phyloP scores from a whole-genome alignment of 2,329 filamentous ascomycete genomes.

The Zymoseptoria tritici region DNA sequence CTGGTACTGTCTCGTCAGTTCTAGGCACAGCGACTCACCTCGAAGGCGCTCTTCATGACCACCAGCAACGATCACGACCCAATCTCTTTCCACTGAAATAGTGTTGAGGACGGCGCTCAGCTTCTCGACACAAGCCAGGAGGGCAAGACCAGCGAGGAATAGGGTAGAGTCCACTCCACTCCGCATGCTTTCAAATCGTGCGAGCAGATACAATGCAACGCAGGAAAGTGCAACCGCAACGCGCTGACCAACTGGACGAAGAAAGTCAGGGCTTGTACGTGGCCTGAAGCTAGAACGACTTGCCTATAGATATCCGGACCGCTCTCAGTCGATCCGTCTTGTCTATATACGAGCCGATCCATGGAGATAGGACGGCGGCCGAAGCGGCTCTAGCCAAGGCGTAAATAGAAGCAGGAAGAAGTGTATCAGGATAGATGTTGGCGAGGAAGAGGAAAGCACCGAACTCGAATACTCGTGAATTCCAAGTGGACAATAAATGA shows the following conservation, averaged over 20 bases:
- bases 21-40: conserved; percentile 6
- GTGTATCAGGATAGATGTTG: conserved; percentile 43
- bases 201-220: conserved; percentile 11
- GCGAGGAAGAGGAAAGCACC: conserved; percentile 44
- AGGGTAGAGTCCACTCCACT: conserved; percentile 4
- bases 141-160: conserved; percentile 32
- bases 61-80: conserved; percentile 51
- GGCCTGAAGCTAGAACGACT: conserved; percentile 2
- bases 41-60: conserved; percentile 27
- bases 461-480: conserved; percentile 43
- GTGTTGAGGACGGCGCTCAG: conserved; percentile 57
- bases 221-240: conserved; percentile 23
- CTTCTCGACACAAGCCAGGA: conserved; percentile 63
- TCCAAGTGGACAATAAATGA: conserved; percentile 44
- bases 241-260: conserved; percentile 20
- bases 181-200: conserved; percentile 3
- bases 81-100: conserved; percentile 64
- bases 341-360: conserved; percentile 55
- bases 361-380: conserved; percentile 52
- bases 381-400: conserved; percentile 53
- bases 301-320: conserved; percentile 35
- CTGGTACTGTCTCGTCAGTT: background rate
- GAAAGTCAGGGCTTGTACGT: conserved; percentile 3
- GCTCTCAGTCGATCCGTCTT: conserved; percentile 33
- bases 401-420: conserved; percentile 63